Base-by-base conservation (phyloP, 371 early-diverging fungal species). In the Rhizopus stolonifer region DNA sequence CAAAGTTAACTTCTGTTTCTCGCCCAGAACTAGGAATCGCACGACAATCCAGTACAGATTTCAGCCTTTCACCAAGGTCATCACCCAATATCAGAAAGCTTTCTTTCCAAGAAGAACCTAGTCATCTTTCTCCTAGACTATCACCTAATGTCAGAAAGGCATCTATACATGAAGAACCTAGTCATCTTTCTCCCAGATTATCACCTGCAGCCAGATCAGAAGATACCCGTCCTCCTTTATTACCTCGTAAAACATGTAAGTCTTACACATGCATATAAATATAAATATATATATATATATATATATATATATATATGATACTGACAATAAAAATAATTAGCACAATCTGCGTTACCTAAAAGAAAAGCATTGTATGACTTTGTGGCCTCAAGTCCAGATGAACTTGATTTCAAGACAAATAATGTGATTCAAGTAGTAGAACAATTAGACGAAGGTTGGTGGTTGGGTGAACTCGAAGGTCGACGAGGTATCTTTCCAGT, bases 391-490 rank as follows among this genome's bases (percentile, higher is more conserved):
- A 83, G 72, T 13, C 57, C 63, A 6, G 89, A 86, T 15, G 92
- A 92, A 56, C 75, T 92, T 14, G 64, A 85, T 2, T 71, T 92
- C 36, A 74, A 65, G 5, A 77, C 70, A 26, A 91, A 87, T 3
- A 91, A 92, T 56, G 65, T 88, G 21, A 81, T 92, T 47, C 79
- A 80, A 17, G 89, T 92, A 2, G 60, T 83, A 4, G 83, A 89
- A 47, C 85, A 86, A 47, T 77, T 90, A 7, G 89, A 91, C 57
- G 87, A 89, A 47, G 93, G 93, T 2, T 92, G 93, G 92, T 92
- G 93, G 93, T 58, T 83, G 13, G 93, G 93, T n/a, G 86, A 86
- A 57, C 59, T 85, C 6, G 77, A 84, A 21, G 48, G 49, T 39
- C 59, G 68, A 32, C 64, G 63, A 5, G 93, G 93, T 17, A 82